Conservation (phyloP, 2,329 filamentous ascomycete species). For the Neurospora crassa region DNA sequence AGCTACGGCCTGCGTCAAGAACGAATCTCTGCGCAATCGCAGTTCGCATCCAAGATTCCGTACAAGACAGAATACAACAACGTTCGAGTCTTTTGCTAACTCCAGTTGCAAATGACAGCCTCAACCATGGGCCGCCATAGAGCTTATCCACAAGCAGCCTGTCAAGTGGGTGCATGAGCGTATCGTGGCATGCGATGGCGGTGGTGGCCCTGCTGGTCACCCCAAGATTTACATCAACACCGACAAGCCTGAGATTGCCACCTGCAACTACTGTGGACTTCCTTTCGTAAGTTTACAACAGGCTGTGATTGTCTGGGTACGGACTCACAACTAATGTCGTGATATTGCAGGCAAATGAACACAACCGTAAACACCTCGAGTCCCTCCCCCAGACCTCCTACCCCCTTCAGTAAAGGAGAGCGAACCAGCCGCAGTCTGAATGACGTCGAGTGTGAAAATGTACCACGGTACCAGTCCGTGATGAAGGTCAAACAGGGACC, state of each 20-base stretch:
- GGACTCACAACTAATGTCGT: slow-evolving; percentile 12
- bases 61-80: background rate
- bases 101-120: slow-evolving; percentile 46
- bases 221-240: slow-evolving; percentile 95
- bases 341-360: slow-evolving; percentile 66
- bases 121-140: slow-evolving; percentile 80
- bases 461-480: background rate
- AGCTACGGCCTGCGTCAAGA: slow-evolving; percentile 18
- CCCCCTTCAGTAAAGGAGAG: slow-evolving; percentile 43
- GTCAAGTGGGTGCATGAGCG: slow-evolving; percentile 83
- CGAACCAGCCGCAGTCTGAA: background rate
- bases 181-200: slow-evolving; percentile 81
- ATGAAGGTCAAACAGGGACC: background rate
- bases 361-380: slow-evolving; percentile 76
- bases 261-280: slow-evolving; percentile 86
- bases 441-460: background rate
- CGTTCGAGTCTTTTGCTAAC: slow-evolving; percentile 19
- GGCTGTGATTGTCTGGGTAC: background rate
- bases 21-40: background rate
- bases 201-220: slow-evolving; percentile 82
- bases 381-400: slow-evolving; percentile 72
- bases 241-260: slow-evolving; percentile 88
- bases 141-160: slow-evolving; percentile 91
- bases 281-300: slow-evolving; percentile 64
- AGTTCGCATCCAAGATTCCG: background rate